phyloP scores from a whole-genome alignment of 805 yeast species.

The Starmerella floris region DNA sequence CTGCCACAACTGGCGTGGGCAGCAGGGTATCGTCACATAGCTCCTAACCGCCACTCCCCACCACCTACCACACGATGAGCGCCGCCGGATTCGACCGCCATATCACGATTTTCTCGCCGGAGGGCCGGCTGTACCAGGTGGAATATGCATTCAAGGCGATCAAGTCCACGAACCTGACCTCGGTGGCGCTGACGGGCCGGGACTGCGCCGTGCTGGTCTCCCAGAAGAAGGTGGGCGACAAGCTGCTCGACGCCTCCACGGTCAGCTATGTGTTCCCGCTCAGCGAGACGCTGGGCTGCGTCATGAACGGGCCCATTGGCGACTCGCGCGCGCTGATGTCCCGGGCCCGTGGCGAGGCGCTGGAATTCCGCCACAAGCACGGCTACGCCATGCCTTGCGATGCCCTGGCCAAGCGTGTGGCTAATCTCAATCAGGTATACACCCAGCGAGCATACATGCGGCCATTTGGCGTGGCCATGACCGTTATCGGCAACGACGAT shows the following conservation, averaged over 20 bases:
- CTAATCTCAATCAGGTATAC: conserved; percentile 85
- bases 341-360: conserved; percentile 89
- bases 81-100: conserved; percentile 97
- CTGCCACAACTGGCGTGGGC: too few species aligned
- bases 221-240: conserved; percentile 94
- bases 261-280: conserved; percentile 77
- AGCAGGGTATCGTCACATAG: too few species aligned
- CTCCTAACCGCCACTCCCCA: too few species aligned
- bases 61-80: conserved; percentile 19
- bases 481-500: conserved; percentile 79
- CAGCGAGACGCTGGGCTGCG: conserved; percentile 71
- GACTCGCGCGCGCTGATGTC: conserved; percentile 85
- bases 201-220: conserved; percentile 79
- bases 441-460: conserved; percentile 98
- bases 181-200: conserved; percentile 74
- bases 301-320: conserved; percentile 82
- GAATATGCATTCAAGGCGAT: conserved; percentile 97
- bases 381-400: conserved; percentile 97
- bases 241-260: conserved; percentile 73
- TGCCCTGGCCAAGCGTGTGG: conserved; percentile 84
- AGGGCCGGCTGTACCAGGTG: conserved; percentile 93
- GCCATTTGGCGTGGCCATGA: conserved; percentile 88
- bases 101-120: conserved; percentile 96
- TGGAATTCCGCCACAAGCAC: conserved; percentile 83
- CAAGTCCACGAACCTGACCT: conserved; percentile 80